Evolutionary conservation across 1,284 basidiomycete genomes (phyloP).

Genomic region (Puccinia horiana): DNA sequence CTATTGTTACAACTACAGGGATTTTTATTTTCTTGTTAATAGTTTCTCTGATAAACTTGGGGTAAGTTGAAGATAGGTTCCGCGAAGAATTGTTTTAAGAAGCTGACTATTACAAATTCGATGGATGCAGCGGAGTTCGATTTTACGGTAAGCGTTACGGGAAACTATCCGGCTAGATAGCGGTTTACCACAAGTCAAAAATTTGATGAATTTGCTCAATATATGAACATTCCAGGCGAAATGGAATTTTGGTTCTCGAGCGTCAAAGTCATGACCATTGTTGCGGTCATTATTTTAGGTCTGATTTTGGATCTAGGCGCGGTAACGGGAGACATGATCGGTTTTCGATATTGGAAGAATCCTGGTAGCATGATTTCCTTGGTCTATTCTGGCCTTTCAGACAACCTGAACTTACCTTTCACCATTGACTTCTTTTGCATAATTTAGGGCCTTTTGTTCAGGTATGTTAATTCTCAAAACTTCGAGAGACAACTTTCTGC

Average conservation of each 20-base stretch:
- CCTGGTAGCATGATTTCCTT: constrained; percentile 61
- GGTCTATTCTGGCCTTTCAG: not conserved
- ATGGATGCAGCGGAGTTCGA: constrained; percentile 31
- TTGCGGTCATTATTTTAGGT: constrained; percentile 66
- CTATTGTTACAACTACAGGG: constrained; percentile 1
- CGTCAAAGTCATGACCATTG: constrained; percentile 65
- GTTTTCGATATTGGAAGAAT: constrained; percentile 73
- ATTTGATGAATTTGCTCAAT: not conserved
- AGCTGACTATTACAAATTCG: constrained; percentile 1
- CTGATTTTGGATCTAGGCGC: constrained; percentile 61
- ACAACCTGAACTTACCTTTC: not conserved
- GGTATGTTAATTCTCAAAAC: not conserved
- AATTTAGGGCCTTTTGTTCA: constrained; percentile 34
- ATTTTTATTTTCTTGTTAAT: constrained; percentile 41
- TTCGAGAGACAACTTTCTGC: not conserved
- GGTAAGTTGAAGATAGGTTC: constrained; percentile 22
- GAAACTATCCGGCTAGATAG: not conserved
- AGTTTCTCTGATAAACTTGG: constrained; percentile 42
- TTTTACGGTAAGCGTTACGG: constrained; percentile 36
- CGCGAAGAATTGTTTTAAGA: not conserved
- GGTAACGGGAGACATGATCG: constrained; percentile 62
- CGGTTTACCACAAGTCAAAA: not conserved
- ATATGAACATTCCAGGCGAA: constrained; percentile 59
- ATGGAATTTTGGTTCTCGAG: constrained; percentile 66
- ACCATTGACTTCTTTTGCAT: not conserved